Conservation (phyloP, 1,284 basidiomycete species). For the Ustilago loliicola region DNA sequence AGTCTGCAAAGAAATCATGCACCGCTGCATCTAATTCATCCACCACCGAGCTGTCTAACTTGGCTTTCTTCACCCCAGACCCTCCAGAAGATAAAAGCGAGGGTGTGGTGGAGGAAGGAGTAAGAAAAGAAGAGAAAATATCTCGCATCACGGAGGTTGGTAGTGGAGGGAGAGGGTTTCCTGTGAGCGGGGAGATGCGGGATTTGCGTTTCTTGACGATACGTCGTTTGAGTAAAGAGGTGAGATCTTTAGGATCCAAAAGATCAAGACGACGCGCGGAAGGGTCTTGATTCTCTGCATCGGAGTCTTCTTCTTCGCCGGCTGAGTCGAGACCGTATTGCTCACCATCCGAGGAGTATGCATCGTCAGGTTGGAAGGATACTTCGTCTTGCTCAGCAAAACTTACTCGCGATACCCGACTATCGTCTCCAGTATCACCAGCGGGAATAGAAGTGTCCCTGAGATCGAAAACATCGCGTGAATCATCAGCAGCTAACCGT, state of each 20-base stretch:
- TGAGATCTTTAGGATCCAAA: slow-evolving; percentile 45
- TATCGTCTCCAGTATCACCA: slow-evolving; percentile 19
- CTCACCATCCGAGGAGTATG: slow-evolving; percentile 43
- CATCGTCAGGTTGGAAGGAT: slow-evolving; percentile 38
- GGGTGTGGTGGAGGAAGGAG: slow-evolving; percentile 15
- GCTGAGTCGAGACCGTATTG: slow-evolving; percentile 28
- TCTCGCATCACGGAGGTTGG: slow-evolving; percentile 45
- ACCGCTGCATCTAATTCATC: slow-evolving; percentile 42
- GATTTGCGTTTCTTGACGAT: slow-evolving; percentile 53
- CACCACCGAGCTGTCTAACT: slow-evolving; percentile 35
- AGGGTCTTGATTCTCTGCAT: slow-evolving; percentile 23
- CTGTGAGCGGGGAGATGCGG: slow-evolving; percentile 35
- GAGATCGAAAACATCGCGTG: slow-evolving; percentile 4
- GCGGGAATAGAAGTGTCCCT: slow-evolving; percentile 13
- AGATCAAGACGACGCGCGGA: slow-evolving; percentile 27
- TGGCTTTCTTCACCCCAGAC: slow-evolving; percentile 19
- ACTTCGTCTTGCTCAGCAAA: slow-evolving; percentile 39
- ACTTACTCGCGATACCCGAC: slow-evolving; percentile 28
- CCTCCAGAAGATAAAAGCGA: slow-evolving; percentile 15
- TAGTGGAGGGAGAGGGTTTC: slow-evolving; percentile 30
- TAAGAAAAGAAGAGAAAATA: slow-evolving; percentile 45
- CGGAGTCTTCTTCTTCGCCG: slow-evolving; percentile 29
- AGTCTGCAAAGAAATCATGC: slow-evolving; percentile 48
- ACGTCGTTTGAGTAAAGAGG: slow-evolving; percentile 42
- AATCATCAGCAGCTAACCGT: slow-evolving; percentile 16